A percentile compares a stretch with the other conserved stretches of the same genome.
Evolutionary conservation across 768 basidiomycete genomes (phyloP).

Genomic region (Lactifluus hygrophoroides): DNA sequence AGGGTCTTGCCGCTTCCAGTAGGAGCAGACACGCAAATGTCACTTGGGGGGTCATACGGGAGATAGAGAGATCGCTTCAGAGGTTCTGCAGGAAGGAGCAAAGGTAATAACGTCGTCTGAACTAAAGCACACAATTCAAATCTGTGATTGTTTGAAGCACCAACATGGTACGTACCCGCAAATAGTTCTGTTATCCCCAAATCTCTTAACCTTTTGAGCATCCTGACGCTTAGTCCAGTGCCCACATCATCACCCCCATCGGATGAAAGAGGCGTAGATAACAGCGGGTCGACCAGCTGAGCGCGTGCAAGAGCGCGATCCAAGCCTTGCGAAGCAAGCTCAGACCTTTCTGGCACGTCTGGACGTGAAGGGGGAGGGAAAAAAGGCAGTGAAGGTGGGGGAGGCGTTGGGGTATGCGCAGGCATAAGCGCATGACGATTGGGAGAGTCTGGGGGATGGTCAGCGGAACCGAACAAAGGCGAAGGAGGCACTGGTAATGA

Average conservation of each 20-base stretch:
- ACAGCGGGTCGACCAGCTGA: conserved; percentile 53
- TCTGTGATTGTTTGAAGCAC: neutral
- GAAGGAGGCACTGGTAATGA: neutral
- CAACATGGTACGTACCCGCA: conserved; percentile 50
- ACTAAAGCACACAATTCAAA: conserved; percentile 38
- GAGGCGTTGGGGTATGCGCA: conserved; percentile 28
- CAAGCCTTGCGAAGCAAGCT: conserved; percentile 71
- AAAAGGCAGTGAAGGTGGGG: conserved; percentile 41
- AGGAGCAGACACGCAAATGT: conserved; percentile 92
- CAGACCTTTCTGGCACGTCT: conserved; percentile 56
- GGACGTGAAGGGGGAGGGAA: conserved; percentile 66
- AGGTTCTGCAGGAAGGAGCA: conserved; percentile 48
- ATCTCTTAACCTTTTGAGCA: conserved; percentile 53
- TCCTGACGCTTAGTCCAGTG: conserved; percentile 50
- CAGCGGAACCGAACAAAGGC: conserved; percentile 1
- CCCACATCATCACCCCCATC: conserved; percentile 34
- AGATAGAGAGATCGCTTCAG: conserved; percentile 46
- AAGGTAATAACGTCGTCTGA: conserved; percentile 81
- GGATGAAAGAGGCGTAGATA: conserved; percentile 36
- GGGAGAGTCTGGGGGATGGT: neutral
- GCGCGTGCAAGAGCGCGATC: conserved; percentile 66
- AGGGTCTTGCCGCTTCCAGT: conserved; percentile 98
- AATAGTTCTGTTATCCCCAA: conserved; percentile 83
- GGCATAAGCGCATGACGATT: conserved; percentile 3
- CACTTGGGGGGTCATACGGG: conserved; percentile 58